Percentiles rank a stretch among this genome's conserved stretches.
These are phyloP conservation scores for Cercophora scortea DNA, from an alignment of 495 filamentous ascomycete species.

Conservation along the genomic window DNA sequence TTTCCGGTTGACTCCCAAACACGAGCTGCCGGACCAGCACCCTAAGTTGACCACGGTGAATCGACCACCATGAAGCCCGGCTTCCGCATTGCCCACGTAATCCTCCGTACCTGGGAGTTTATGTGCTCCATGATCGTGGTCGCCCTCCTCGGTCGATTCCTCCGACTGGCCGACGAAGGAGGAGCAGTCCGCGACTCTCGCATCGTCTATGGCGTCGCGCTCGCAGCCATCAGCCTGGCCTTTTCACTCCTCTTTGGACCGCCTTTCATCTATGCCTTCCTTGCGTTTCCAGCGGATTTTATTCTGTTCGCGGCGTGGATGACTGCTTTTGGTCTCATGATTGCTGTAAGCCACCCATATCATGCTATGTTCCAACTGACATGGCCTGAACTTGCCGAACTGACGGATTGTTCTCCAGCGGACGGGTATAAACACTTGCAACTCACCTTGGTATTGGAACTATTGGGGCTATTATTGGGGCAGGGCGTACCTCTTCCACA, in stretches of 20 bases:
- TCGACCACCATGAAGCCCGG: not conserved
- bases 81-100: conserved; percentile 5
- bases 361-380: not conserved
- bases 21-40: no score
- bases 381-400: no score
- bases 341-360: conserved; percentile 3
- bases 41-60: not conserved
- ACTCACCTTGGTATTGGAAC: conserved; percentile 12
- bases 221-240: conserved; percentile 11
- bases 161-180: conserved; percentile 2
- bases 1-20: no score
- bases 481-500: not conserved
- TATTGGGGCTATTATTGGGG: conserved; percentile 22
- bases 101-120: conserved; percentile 12
- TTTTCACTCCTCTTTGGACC: conserved; percentile 15
- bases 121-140: conserved; percentile 13
- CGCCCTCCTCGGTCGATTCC: conserved; percentile 9
- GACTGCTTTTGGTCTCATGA: conserved; percentile 14
- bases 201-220: conserved; percentile 13
- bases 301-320: conserved; percentile 20
- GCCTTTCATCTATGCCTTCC: conserved; percentile 15
- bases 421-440: conserved; percentile 8
- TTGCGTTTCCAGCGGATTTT: conserved; percentile 14
- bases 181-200: conserved; percentile 6
- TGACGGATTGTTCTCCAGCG: conserved; percentile 2